These are phyloP conservation scores for Fusarium fracticaudum DNA, from an alignment of 2,329 filamentous ascomycete genomes.

Conservation along the genomic window DNA sequence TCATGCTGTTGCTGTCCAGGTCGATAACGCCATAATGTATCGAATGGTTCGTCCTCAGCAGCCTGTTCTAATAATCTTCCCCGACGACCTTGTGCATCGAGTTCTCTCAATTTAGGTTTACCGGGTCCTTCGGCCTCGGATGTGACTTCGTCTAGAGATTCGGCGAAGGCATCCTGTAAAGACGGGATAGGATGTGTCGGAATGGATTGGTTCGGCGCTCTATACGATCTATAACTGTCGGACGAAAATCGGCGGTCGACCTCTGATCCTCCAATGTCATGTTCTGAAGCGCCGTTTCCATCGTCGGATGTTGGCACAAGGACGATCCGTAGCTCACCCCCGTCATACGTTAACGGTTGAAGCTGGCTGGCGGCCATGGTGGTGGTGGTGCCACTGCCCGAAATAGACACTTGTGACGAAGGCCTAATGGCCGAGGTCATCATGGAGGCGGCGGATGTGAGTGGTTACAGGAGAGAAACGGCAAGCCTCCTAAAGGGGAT, in stretches of 20 bases:
- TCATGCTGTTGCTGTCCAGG: slow-evolving; percentile 84
- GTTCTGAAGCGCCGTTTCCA: slow-evolving; percentile 8
- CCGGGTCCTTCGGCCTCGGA: slow-evolving; percentile 50
- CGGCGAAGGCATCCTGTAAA: slow-evolving; percentile 85
- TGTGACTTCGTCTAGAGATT: slow-evolving; percentile 79
- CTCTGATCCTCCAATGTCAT: slow-evolving; percentile 10
- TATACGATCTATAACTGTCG: slow-evolving; percentile 39
- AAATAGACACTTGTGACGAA: slow-evolving; percentile 38
- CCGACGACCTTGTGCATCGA: slow-evolving; percentile 69
- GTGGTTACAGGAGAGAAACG: slow-evolving; percentile 21
- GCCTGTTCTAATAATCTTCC: slow-evolving; percentile 74
- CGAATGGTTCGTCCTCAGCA: slow-evolving; percentile 76
- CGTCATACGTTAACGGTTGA: slow-evolving; percentile 44
- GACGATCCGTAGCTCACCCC: slow-evolving; percentile 44
- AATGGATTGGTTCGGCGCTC: slow-evolving; percentile 39
- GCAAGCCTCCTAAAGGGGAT: slow-evolving; percentile 23
- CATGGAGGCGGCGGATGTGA: slow-evolving; percentile 20
- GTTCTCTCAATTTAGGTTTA: slow-evolving; percentile 63
- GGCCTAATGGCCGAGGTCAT: slow-evolving; percentile 39
- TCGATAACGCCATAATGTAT: slow-evolving; percentile 78
- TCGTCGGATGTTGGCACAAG: slow-evolving; percentile 42
- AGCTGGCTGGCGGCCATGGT: slow-evolving; percentile 45
- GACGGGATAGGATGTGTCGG: slow-evolving; percentile 73
- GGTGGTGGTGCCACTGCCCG: slow-evolving; percentile 38
- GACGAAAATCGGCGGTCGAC: slow-evolving; percentile 31